Base-by-base conservation (phyloP, 345 rosid species). In the Lepidium sativum region DNA sequence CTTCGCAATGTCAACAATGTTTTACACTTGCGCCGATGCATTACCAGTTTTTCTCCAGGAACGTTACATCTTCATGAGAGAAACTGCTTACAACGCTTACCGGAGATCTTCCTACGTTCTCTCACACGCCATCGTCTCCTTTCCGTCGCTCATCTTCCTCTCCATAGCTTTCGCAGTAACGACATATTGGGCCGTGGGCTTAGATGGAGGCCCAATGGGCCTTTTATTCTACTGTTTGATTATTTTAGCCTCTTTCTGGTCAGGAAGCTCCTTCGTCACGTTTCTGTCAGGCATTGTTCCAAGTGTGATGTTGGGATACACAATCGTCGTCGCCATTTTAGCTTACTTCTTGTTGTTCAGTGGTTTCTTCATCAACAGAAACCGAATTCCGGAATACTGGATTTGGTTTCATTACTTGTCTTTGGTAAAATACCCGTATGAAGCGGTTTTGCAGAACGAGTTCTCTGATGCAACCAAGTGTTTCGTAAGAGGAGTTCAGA, bases 331-430 rank as follows among this genome's bases (percentile, higher is more conserved):
- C 0, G 92, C 97, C 0, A 84, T 91, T 40, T 72, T 94, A 13
- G 97, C 99, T 1, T 94, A 94, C 67, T 94, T 90, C 84, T 72
- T 94, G 25, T 87, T 94, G 6, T 88, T 94, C 73, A 90, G 97
- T 57, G 99, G 99, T 8, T 94, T 90, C 82, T 94, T 94, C 76
- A 91, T 90, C 63, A 90, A 75, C 79, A 82, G 95, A 2, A 89
- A 88, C 35, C 76, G 99, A 9, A 94, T 94, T 49, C 99, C 96
- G 0, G 39, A 72, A 2, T 94, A 88, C 43, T 94, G 99, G 99
- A 80, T 94, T 9, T 94, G 99, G 99, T 94, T 94, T 71, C 99
- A 94, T 60, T 94, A 94, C 81, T 10, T 94, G 65, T 94, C 99
- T 0, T 79, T 94, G 0, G 91, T 94, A 8, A 94, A 94, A 38